Evolutionary conservation across 371 early-diverging fungal genomes (phyloP).

Genomic region (Thermomucor indicae-seudaticae): DNA sequence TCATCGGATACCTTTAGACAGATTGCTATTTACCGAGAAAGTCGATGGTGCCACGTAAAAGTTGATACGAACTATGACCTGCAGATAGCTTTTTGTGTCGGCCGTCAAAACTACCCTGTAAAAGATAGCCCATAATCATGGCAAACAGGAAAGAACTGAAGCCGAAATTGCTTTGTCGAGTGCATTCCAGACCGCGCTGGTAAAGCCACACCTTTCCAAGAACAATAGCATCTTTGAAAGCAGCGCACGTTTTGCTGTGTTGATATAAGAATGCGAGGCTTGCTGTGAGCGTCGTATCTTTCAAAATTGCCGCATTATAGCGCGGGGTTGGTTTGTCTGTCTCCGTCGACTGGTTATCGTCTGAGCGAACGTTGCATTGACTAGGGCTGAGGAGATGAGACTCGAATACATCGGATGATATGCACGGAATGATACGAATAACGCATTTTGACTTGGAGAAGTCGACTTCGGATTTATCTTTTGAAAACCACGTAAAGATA

Average conservation of each 20-base stretch:
- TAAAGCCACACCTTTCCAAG: slow-evolving; percentile 82
- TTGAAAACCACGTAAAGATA: not conserved
- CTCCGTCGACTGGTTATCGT: slow-evolving; percentile 12
- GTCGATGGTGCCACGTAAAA: slow-evolving; percentile 81
- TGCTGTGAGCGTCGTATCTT: slow-evolving; percentile 68
- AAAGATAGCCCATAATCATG: slow-evolving; percentile 83
- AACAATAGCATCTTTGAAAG: slow-evolving; percentile 75
- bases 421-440: slow-evolving; percentile 81
- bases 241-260: slow-evolving; percentile 64
- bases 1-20: not conserved
- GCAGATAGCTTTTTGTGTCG: slow-evolving; percentile 61
- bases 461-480: slow-evolving; percentile 56
- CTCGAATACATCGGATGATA: slow-evolving; percentile 61
- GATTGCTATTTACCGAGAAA: slow-evolving; percentile 52
- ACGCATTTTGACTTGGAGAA: slow-evolving; percentile 55
- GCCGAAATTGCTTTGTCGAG: slow-evolving; percentile 22
- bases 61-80: slow-evolving; percentile 81
- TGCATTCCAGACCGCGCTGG: slow-evolving; percentile 62
- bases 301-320: slow-evolving; percentile 83
- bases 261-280: slow-evolving; percentile 80
- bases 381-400: slow-evolving; percentile 73
- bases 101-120: slow-evolving; percentile 59
- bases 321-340: slow-evolving; percentile 73
- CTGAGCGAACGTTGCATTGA: slow-evolving; percentile 78
- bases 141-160: slow-evolving; percentile 78